phyloP scores from a whole-genome alignment of 768 basidiomycete species.

The Tricholoma terreum region DNA sequence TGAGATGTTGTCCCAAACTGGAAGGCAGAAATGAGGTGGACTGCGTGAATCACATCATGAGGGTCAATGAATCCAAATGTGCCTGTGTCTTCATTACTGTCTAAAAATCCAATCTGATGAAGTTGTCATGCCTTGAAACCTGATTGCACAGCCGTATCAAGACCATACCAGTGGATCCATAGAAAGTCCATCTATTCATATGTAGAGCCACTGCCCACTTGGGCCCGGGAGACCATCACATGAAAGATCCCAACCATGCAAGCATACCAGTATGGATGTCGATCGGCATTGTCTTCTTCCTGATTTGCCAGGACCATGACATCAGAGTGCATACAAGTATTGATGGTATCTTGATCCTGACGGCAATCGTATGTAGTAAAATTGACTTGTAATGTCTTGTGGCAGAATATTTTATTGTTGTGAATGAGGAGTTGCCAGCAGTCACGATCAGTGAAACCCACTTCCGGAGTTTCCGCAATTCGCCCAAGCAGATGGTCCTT shows the following conservation, averaged over 20 bases:
- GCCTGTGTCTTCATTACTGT: constrained; percentile 7
- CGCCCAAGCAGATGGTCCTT: constrained; percentile 26
- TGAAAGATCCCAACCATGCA: constrained; percentile 23
- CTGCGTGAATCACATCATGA: constrained; percentile 29
- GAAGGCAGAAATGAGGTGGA: not conserved
- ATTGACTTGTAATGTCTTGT: constrained; percentile 28
- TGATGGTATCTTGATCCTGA: constrained; percentile 40
- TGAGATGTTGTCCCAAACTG: not conserved
- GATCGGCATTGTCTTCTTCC: not conserved
- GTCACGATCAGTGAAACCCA: not conserved
- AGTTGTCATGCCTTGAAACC: constrained; percentile 3
- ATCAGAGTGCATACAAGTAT: constrained; percentile 32
- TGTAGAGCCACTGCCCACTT: not conserved
- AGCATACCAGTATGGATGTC: constrained; percentile 36
- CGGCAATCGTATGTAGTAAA: too few species aligned
- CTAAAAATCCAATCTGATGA: too few species aligned
- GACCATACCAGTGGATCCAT: too few species aligned
- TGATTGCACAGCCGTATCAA: not conserved
- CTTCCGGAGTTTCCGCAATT: constrained; percentile 2
- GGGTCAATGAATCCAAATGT: constrained; percentile 50
- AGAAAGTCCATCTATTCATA: constrained; percentile 15
- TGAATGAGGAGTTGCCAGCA: too few species aligned
- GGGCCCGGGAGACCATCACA: constrained; percentile 5
- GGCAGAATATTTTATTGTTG: not conserved
- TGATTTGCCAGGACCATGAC: constrained; percentile 29